Conservation (phyloP, 1,284 basidiomycete genomes). For the Farysia itapuensis region DNA sequence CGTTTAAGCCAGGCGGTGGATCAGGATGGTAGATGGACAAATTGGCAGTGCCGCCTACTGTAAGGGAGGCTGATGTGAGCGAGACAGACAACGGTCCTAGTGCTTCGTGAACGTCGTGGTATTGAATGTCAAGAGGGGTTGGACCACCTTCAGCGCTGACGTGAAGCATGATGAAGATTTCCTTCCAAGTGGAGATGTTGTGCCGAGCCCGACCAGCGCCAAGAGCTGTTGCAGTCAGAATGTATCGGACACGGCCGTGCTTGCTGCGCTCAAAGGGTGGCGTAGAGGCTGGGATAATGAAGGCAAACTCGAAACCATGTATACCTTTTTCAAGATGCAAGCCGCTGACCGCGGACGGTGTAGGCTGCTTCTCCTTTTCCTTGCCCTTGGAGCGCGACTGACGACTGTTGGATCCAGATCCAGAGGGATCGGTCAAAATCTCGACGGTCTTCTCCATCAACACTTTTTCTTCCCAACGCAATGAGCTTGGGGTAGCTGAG, state of each 20-base stretch:
- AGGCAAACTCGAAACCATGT: conserved; percentile 57
- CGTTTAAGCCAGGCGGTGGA: conserved; percentile 51
- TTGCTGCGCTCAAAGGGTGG: conserved; percentile 54
- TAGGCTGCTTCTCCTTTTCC: conserved; percentile 25
- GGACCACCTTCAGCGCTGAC: conserved; percentile 53
- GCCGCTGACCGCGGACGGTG: conserved; percentile 24
- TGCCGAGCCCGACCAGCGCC: conserved; percentile 50
- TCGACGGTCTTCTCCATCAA: conserved; percentile 53
- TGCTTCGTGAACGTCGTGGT: conserved; percentile 55
- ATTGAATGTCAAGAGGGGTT: conserved; percentile 53
- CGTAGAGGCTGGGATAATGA: conserved; percentile 54
- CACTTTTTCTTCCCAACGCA: conserved; percentile 55
- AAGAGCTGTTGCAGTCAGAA: conserved; percentile 50
- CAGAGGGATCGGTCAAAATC: conserved; percentile 39
- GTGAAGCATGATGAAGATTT: conserved; percentile 55
- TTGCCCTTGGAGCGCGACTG: conserved; percentile 26
- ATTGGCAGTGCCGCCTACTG: conserved; percentile 53
- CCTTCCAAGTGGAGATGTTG: conserved; percentile 46
- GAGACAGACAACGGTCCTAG: conserved; percentile 50
- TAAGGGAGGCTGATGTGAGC: conserved; percentile 50
- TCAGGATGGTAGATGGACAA: conserved; percentile 51
- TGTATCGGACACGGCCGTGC: conserved; percentile 54
- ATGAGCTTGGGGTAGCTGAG: conserved; percentile 3
- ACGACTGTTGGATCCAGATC: conserved; percentile 17
- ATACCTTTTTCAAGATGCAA: conserved; percentile 51